Percentiles rank a stretch among this genome's conserved stretches.
phyloP scores from a whole-genome alignment of 2,329 filamentous ascomycete species.

The Aspergillus sp. region DNA sequence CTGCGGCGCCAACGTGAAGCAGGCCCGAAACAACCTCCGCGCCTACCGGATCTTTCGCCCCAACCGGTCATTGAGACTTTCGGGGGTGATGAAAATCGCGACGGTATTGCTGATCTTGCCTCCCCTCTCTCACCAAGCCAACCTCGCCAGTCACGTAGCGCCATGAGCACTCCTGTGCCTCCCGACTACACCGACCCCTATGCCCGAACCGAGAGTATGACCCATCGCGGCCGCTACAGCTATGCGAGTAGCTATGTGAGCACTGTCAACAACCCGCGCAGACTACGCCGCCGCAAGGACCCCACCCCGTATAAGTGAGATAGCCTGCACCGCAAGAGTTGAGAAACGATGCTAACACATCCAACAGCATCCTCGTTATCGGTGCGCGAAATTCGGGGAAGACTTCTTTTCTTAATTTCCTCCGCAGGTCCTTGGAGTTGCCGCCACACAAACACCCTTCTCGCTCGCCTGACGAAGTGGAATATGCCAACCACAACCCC shows the following conservation, averaged over 20 bases:
- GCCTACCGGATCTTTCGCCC: conserved; percentile 48
- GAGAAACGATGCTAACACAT: conserved; percentile 5
- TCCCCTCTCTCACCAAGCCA: conserved; percentile 36
- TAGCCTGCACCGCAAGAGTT: neutral
- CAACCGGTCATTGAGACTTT: conserved; percentile 55
- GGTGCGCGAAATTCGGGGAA: conserved; percentile 87
- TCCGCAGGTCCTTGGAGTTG: conserved; percentile 79
- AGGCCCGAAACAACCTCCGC: conserved; percentile 60
- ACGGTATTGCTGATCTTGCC: conserved; percentile 57
- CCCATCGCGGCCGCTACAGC: conserved; percentile 91
- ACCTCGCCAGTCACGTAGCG: conserved; percentile 22
- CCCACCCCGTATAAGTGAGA: conserved; percentile 97
- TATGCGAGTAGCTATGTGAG: conserved; percentile 91
- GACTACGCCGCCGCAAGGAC: conserved; percentile 91
- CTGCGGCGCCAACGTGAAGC: conserved; percentile 57
- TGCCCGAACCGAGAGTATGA: conserved; percentile 88
- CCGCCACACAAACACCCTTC: conserved; percentile 72
- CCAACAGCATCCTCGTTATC: conserved; percentile 77
- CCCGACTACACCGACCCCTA: conserved; percentile 67
- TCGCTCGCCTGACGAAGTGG: conserved; percentile 58
- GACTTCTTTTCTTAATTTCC: conserved; percentile 94
- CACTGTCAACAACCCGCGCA: conserved; percentile 87
- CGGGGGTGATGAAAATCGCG: conserved; percentile 63
- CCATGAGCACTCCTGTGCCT: conserved; percentile 23
- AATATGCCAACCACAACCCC: conserved; percentile 55